Conservation (phyloP, 768 basidiomycete genomes). For the Cubamyces sp. region DNA sequence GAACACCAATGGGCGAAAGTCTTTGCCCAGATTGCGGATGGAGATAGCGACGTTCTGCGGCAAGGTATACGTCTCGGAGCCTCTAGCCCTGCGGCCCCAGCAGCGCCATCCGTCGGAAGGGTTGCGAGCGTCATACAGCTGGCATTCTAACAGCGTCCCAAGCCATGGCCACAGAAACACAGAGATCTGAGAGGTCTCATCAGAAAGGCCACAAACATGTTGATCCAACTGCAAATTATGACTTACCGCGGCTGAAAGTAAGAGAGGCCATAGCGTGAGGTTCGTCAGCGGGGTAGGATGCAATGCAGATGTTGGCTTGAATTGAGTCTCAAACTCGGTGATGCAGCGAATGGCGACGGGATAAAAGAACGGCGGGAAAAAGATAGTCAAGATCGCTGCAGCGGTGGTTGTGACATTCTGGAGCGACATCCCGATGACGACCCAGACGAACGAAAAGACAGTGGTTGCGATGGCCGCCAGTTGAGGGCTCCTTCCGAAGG, state of each 20-base stretch:
- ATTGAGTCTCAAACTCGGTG: conserved; percentile 65
- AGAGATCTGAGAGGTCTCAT: conserved; percentile 51
- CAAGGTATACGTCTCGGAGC: conserved; percentile 25
- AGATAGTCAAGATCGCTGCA: conserved; percentile 65
- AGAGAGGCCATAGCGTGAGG: conserved; percentile 55
- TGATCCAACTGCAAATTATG: not conserved
- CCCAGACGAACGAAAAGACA: conserved; percentile 64
- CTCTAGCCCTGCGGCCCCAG: conserved; percentile 24
- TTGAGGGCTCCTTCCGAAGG: conserved; percentile 74
- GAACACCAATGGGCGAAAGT: conserved; percentile 54
- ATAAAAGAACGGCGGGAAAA: conserved; percentile 79
- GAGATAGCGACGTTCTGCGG: conserved; percentile 57
- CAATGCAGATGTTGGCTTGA: conserved; percentile 54
- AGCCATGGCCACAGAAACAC: conserved; percentile 76
- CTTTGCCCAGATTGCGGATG: conserved; percentile 60
- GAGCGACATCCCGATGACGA: conserved; percentile 64
- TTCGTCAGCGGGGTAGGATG: conserved; percentile 61
- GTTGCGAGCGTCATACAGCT: conserved; percentile 61
- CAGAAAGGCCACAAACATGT: not conserved
- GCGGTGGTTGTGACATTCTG: conserved; percentile 40
- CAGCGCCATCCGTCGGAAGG: conserved; percentile 33
- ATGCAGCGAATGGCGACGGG: conserved; percentile 70
- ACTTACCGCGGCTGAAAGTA: conserved; percentile 67
- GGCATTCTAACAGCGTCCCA: conserved; percentile 58
- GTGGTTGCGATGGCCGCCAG: conserved; percentile 69